Conservation (phyloP, 1,284 basidiomycete genomes). For the Ceratorhiza oryzae-sativae region DNA sequence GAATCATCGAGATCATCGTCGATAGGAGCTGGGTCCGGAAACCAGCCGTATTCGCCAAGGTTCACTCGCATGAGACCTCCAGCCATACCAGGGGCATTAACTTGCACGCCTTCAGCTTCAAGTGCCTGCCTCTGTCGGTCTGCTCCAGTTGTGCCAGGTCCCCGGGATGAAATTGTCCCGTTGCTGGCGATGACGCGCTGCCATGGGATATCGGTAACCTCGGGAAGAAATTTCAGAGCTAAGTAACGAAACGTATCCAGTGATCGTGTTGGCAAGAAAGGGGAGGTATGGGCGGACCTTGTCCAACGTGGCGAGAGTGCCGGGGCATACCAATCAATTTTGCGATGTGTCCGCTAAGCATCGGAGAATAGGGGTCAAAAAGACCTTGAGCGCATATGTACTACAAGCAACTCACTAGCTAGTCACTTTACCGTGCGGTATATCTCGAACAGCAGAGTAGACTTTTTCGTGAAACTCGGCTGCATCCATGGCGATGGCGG, state of each 20-base stretch:
- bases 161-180: constrained; percentile 79
- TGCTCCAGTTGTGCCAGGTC: constrained; percentile 74
- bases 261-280: not conserved
- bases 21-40: constrained; percentile 55
- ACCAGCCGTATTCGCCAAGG: constrained; percentile 65
- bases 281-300: constrained; percentile 60
- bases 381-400: not conserved
- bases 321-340: constrained; percentile 83
- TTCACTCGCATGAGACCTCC: constrained; percentile 60
- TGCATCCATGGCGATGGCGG: constrained; percentile 56
- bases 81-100: constrained; percentile 54
- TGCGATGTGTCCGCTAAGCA: constrained; percentile 73
- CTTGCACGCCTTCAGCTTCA: constrained; percentile 74
- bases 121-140: constrained; percentile 69
- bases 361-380: not conserved
- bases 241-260: not conserved
- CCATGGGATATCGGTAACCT: constrained; percentile 70
- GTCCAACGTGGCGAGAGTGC: constrained; percentile 84
- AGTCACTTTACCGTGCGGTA: constrained; percentile 68
- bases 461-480: constrained; percentile 77
- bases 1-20: constrained; percentile 46
- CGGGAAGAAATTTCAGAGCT: constrained; percentile 75
- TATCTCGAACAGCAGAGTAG: constrained; percentile 69
- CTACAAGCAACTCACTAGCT: constrained; percentile 55
- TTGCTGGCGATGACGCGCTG: constrained; percentile 72